These are phyloP conservation scores for Basidiobolus meristosporus DNA, from an alignment of 371 early-diverging fungal species.

Conservation along the genomic window DNA sequence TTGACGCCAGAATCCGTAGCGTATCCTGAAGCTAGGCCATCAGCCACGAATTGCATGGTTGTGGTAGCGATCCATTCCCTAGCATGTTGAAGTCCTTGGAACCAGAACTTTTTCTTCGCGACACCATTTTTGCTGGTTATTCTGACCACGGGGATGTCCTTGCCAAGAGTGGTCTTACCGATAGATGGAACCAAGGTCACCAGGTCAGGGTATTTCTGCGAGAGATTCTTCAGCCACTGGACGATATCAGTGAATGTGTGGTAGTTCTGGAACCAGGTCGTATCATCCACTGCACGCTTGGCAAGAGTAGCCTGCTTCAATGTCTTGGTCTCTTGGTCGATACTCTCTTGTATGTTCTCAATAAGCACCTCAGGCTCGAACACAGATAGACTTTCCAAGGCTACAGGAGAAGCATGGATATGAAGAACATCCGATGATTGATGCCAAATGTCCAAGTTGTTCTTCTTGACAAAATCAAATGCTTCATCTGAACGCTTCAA, in stretches of 20 bases:
- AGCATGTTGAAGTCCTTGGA: slow-evolving; percentile 17
- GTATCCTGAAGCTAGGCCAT: slow-evolving; percentile 14
- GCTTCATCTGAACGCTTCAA: too few species aligned
- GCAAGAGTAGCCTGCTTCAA: too few species aligned
- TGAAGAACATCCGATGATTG: too few species aligned
- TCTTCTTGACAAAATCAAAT: too few species aligned
- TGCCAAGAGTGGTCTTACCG: slow-evolving; percentile 23
- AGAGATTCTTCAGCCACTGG: slow-evolving; percentile 14
- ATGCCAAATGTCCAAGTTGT: too few species aligned
- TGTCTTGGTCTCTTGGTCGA: too few species aligned
- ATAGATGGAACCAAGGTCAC: slow-evolving; percentile 18
- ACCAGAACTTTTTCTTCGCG: background rate
- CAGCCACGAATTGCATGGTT: slow-evolving; percentile 20
- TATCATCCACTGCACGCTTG: too few species aligned
- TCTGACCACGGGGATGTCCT: slow-evolving; percentile 25
- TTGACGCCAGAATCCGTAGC: slow-evolving; percentile 12
- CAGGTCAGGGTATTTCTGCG: slow-evolving; percentile 13
- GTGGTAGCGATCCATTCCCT: slow-evolving; percentile 33
- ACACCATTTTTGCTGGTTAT: slow-evolving; percentile 11
- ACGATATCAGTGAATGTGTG: slow-evolving; percentile 18
- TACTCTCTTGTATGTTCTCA: too few species aligned
- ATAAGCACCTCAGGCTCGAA: too few species aligned
- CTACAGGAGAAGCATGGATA: too few species aligned
- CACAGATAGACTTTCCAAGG: too few species aligned
- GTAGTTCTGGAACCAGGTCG: slow-evolving; percentile 23